Base-by-base conservation (phyloP, 1,284 basidiomycete genomes). In the Omphalotus olearius region DNA sequence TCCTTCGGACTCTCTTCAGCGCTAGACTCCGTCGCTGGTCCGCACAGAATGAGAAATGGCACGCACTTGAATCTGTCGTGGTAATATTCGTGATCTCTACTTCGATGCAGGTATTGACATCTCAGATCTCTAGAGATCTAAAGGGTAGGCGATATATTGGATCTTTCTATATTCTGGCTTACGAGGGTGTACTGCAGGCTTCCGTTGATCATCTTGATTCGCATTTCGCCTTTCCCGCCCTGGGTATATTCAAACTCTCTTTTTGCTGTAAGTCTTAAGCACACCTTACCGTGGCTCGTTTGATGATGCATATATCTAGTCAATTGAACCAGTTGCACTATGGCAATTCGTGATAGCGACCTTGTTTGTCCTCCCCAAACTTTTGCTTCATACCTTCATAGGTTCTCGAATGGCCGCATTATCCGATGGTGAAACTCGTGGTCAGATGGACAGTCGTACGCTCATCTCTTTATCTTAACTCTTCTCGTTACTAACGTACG, bases 211-310 rank as follows among this genome's bases (percentile, higher is more conserved):
- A 78, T 90, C 57, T 75, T 93, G 42, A 85, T 92, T 57, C 81
- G 90, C n/a, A 66, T 89, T 17, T 91, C 86, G 5, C 85, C 91
- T 2, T 80, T 93, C 62, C 88, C 90, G 49, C 88, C 90, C 16
- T 86, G 88, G 88, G 83, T 85, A 0, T 92, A 91, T 62, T 81
- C 85, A 13, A 92, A 91, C 58, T 72, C 83, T 0, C 70, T 91
- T 11, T 90, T 92, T 61, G 83, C 88, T 36, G 87, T 87, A 57
- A 69, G 83, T 71, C 3, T 30, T 16, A 13, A 17, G 6, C 26
- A 9, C 10, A 9, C n/a, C 42, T 36, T 17, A 14, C 4, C 36
- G 6, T 26, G 10, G 16, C 42, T 35, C n/a, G 28, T 36, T 30
- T 17, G 9, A 37, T n/a, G 38, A 14, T 39, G 4, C 23, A 23